A percentile compares a stretch with the other conserved stretches of the same genome.
These are phyloP conservation scores for Ligustrum vulgare DNA, from an alignment of 257 asterid species.

Conservation along the genomic window DNA sequence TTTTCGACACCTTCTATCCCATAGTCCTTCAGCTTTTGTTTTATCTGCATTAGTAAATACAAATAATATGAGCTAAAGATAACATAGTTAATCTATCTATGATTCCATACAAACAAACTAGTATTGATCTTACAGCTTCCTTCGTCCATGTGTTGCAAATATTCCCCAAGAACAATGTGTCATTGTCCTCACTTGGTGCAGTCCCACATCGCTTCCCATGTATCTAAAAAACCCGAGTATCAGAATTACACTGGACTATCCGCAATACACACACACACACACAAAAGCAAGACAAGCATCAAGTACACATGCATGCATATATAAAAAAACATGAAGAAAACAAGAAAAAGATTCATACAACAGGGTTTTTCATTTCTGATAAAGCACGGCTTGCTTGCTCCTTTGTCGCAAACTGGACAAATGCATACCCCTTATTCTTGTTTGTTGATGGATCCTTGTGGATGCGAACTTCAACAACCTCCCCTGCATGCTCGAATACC, in stretches of 20 bases:
- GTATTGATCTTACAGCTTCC: constrained; percentile 35
- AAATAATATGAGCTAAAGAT: constrained; percentile 1
- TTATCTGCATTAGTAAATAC: constrained; percentile 39
- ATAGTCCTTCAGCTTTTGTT: constrained; percentile 53
- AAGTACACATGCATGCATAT: background rate
- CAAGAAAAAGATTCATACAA: constrained; percentile 36
- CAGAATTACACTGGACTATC: constrained; percentile 19
- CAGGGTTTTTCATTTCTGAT: constrained; percentile 68
- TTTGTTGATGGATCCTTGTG: constrained; percentile 50
- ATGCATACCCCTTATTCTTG: constrained; percentile 68
- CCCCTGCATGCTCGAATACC: constrained; percentile 60
- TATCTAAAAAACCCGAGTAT: constrained; percentile 38
- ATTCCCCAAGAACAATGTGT: constrained; percentile 64
- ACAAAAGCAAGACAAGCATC: no score
- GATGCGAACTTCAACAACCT: constrained; percentile 57
- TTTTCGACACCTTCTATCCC: constrained; percentile 50
- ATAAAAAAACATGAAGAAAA: background rate
- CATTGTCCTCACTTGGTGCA: constrained; percentile 60
- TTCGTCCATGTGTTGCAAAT: constrained; percentile 71
- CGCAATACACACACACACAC: background rate
- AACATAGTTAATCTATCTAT: background rate
- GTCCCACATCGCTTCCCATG: constrained; percentile 55
- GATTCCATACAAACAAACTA: no score
- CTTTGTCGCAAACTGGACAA: constrained; percentile 58
- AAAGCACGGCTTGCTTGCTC: constrained; percentile 57